A percentile compares a stretch with the other conserved stretches of the same genome.
Conservation (phyloP, 2,329 filamentous ascomycete genomes). For the Blumeria graminis region DNA sequence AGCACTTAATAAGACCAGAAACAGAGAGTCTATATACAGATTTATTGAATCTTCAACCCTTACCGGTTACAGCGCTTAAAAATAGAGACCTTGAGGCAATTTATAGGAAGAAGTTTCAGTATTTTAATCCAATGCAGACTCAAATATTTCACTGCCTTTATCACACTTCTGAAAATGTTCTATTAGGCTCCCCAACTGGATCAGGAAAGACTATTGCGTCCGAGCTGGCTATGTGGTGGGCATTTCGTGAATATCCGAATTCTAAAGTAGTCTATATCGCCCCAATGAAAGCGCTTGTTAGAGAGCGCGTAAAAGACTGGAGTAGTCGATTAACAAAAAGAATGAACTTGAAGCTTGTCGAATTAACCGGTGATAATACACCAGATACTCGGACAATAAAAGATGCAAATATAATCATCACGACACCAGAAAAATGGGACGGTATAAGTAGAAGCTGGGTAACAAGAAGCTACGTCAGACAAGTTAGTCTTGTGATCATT, state of each 20-base stretch:
- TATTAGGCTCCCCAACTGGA: conserved; percentile 85
- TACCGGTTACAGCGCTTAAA: conserved; percentile 68
- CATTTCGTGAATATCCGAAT: conserved; percentile 77
- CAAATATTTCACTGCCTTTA: conserved; percentile 96
- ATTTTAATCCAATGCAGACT: conserved; percentile 98
- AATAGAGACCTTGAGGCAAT: conserved; percentile 72
- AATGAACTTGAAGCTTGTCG: conserved; percentile 74
- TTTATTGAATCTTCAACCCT: conserved; percentile 68
- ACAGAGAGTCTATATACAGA: conserved; percentile 96
- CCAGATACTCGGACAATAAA: conserved; percentile 89
- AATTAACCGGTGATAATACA: conserved; percentile 93
- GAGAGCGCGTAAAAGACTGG: conserved; percentile 94
- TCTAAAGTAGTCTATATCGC: conserved; percentile 98
- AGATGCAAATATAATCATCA: conserved; percentile 93
- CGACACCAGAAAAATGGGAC: conserved; percentile 99
- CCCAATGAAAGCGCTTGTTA: conserved; percentile 95
- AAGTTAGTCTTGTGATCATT: conserved; percentile 91
- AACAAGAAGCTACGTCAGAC: conserved; percentile 81
- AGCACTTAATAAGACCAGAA: conserved; percentile 89
- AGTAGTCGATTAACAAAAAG: conserved; percentile 54
- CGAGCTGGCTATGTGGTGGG: conserved; percentile 98
- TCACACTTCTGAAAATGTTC: conserved; percentile 72
- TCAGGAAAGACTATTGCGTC: conserved; percentile 94
- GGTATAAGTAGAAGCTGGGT: conserved; percentile 93
- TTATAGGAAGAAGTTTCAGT: conserved; percentile 73